Base-by-base conservation (phyloP, 768 basidiomycete genomes). In the Tylopilus felleus region DNA sequence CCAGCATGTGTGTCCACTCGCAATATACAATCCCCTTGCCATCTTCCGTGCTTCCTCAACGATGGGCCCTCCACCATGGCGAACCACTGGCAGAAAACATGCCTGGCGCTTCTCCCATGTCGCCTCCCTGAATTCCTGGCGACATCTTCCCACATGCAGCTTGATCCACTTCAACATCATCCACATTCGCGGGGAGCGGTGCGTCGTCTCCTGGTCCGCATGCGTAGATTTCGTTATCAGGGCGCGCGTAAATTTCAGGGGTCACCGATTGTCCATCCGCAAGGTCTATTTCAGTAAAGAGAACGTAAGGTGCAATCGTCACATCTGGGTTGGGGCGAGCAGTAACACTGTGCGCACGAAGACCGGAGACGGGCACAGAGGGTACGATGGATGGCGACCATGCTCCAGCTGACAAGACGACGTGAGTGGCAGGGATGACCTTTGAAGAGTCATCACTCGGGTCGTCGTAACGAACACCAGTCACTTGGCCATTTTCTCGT, bases 401-500 rank as follows among this genome's bases (percentile, higher is more conserved):
- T 16, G 90, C 88, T 23, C 93, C 93, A n/a, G 89, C 89, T 38
- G 85, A 80, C 47, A 97, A 68, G 38, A 96, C 74, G 57, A 93
- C 81, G 51, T 86, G 77, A 10, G 86, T 86, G 16, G 87, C 85
- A 0, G 76, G 67, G 17, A 87, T 62, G n/a, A 69, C 69, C 52
- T 66, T 66, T 7, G 56, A 59, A 23, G 63, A 58, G 47, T 58
- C 53, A 13, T 60, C 65, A 2, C 56, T 50, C 16, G 53, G 53
- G 22, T 68, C 68, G n/a, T 47, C 52, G 63, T 74, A 75, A 19
- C 66, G 65, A 40, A 88, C 79, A 12, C 81, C 80, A 7, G 73
- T 75, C 13, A 85, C 80, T 48, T 59, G 68, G 5, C 74, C 65
- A 43, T 68, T 58, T 45, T 69, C 68, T 60, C 76, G 77, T 56